Conservation (phyloP, 371 early-diverging fungal species). For the Rozella allomycis region DNA sequence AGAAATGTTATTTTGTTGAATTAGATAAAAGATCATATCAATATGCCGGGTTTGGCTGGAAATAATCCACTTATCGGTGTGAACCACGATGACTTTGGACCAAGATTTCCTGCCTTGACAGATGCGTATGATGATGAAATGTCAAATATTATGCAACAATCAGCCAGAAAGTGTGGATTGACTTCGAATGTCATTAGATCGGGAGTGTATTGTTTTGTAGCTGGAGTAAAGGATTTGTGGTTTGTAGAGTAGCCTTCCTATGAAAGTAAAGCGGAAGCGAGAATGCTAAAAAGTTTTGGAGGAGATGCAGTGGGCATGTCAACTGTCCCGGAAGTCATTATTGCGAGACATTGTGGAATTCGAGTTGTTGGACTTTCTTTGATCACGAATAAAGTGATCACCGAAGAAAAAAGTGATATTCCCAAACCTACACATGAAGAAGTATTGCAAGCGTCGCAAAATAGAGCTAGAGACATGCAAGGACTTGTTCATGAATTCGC, state of each 20-base stretch:
- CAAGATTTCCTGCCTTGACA: slow-evolving; percentile 74
- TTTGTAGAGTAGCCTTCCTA: too few relatives aligned
- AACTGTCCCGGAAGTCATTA: slow-evolving; percentile 84
- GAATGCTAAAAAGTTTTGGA: slow-evolving; percentile 44
- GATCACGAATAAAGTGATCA: slow-evolving; percentile 56
- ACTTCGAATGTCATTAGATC: slow-evolving; percentile 26
- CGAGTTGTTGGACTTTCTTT: slow-evolving; percentile 60
- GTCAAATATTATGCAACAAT: slow-evolving; percentile 24
- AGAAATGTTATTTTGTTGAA: too few relatives aligned
- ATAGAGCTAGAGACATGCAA: slow-evolving; percentile 50
- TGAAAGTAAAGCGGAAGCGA: slow-evolving; percentile 72
- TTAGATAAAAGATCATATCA: slow-evolving; percentile 73
- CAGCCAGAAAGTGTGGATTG: slow-evolving; percentile 12
- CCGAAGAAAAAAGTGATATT: slow-evolving; percentile 20
- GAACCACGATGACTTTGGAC: slow-evolving; percentile 58
- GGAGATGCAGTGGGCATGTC: slow-evolving; percentile 88
- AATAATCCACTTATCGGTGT: slow-evolving; percentile 60
- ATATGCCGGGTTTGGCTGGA: slow-evolving; percentile 58
- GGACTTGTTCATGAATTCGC: slow-evolving; percentile 39
- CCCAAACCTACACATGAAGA: slow-evolving; percentile 62
- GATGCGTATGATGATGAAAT: slow-evolving; percentile 70
- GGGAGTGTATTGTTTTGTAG: slow-evolving; percentile 66
- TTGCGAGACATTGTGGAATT: slow-evolving; percentile 73
- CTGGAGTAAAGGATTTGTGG: too few relatives aligned
- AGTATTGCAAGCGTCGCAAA: slow-evolving; percentile 52